Base-by-base conservation (phyloP, 169 alveolate genomes). In the Eimeria zaria region DNA sequence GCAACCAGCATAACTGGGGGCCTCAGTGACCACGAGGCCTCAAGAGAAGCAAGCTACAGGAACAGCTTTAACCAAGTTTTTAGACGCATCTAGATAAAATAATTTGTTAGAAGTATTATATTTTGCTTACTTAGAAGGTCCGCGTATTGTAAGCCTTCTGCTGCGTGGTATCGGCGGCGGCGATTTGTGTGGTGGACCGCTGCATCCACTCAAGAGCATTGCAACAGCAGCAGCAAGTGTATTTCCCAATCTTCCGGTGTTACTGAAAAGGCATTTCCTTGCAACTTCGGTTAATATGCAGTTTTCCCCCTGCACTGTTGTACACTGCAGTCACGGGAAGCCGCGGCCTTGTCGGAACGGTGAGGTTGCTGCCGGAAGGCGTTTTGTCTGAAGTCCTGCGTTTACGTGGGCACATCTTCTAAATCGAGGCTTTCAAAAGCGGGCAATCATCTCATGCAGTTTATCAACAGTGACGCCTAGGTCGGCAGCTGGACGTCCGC, bases 11-110 rank as follows among this genome's bases (percentile, higher is more conserved):
- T 18, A 69, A 11, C 80, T 44, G 83, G 83, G 83, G 83, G 55
- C 83, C 83, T 73, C 83, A 73, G 83, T 73, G 83, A 73, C 83
- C 83, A 73, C 46, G 12, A n/a, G 78, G 48, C 83, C 83, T 39
- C 33, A 3, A 27, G 44, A 69, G 24, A 18, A 22, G 53, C 55
- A 36, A 4, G 83, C 51, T 1, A 20, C 16, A 33, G 14, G 48
- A 12, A 22, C 44, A 24, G 24, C 73, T 39, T 8, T 9, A 69
- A 41, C 55, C 12, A 73, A 39, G 51, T 41, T 39, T 39, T 73
- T 39, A 39, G 51, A 73, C 55, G n/a, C 5, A 18, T 6, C 20
- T 18, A 39, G 16, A 22, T 51, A 5, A 36, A 27, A 73, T 39
- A 73, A 39, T 73, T 39, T 7, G 33, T 39, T 0, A 2, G 39